phyloP scores from a whole-genome alignment of 2,329 filamentous ascomycete species.

The Verticillium zaregamsianum region DNA sequence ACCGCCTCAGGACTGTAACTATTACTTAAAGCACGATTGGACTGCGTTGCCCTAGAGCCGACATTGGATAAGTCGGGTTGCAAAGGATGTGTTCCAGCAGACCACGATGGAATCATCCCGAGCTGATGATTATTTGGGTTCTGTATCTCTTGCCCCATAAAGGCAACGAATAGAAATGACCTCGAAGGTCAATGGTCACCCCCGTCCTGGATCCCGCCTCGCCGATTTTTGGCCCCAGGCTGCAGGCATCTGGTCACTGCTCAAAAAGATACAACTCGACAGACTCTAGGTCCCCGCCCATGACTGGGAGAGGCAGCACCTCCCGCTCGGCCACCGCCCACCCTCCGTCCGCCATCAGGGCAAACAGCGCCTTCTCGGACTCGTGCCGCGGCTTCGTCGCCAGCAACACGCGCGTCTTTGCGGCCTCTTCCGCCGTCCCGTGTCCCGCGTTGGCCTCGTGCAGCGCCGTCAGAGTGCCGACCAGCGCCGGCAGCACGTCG shows the following conservation, averaged over 20 bases:
- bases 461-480: conserved; percentile 47
- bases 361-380: conserved; percentile 46
- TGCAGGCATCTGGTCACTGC: conserved; percentile 17
- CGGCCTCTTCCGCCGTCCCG: not conserved
- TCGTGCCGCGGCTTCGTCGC: conserved; percentile 54
- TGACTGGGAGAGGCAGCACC: conserved; percentile 39
- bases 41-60: too few species aligned
- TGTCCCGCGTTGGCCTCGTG: conserved; percentile 29
- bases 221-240: too few species aligned
- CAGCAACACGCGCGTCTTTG: conserved; percentile 41
- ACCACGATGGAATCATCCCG: too few species aligned
- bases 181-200: too few species aligned
- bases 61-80: too few species aligned
- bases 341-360: conserved; percentile 36
- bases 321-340: conserved; percentile 41
- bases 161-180: too few species aligned
- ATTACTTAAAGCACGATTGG: too few species aligned
- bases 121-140: too few species aligned
- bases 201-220: too few species aligned
- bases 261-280: conserved; percentile 51
- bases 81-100: too few species aligned
- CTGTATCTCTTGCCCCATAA: too few species aligned
- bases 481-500: conserved; percentile 49
- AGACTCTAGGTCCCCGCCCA: conserved; percentile 37
- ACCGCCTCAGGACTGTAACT: too few species aligned